Conservation (phyloP, 257 asterid species). For the Lycium ferocissimum region DNA sequence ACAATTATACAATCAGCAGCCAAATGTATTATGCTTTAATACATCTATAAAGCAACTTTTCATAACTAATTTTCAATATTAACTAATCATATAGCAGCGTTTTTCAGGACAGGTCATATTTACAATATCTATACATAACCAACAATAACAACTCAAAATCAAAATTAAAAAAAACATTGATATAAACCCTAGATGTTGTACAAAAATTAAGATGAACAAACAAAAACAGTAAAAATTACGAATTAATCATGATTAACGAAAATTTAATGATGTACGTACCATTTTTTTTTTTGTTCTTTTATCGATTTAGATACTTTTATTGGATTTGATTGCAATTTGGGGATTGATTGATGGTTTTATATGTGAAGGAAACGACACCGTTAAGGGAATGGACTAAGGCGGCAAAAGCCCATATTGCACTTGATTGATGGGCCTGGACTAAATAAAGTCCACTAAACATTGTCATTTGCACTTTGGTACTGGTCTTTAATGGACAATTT, state of each 20-base stretch:
- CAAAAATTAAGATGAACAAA: background rate
- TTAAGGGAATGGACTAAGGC: background rate
- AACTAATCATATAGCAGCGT: background rate
- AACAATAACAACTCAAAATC: background rate
- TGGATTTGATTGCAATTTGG: background rate
- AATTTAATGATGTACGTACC: background rate
- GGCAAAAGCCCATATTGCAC: background rate
- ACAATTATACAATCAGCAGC: background rate
- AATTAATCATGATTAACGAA: background rate
- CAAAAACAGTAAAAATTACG: background rate
- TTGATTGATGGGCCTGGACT: constrained; percentile 4
- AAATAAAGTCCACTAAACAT: background rate
- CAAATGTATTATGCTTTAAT: background rate
- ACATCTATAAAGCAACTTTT: background rate
- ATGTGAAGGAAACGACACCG: background rate
- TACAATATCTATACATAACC: too few relatives aligned
- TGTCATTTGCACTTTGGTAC: background rate
- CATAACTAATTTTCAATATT: background rate
- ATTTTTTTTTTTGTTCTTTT: too few relatives aligned
- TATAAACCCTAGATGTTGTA: constrained; percentile 8
- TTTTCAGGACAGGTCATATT: background rate
- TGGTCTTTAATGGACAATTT: too few relatives aligned
- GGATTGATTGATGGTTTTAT: background rate
- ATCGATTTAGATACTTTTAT: too few relatives aligned
- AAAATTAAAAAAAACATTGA: background rate